Percentiles rank a stretch among this genome's conserved stretches.
These are phyloP conservation scores for Geotrichum histeridarum DNA, from an alignment of 1,139 yeast species.

Conservation along the genomic window DNA sequence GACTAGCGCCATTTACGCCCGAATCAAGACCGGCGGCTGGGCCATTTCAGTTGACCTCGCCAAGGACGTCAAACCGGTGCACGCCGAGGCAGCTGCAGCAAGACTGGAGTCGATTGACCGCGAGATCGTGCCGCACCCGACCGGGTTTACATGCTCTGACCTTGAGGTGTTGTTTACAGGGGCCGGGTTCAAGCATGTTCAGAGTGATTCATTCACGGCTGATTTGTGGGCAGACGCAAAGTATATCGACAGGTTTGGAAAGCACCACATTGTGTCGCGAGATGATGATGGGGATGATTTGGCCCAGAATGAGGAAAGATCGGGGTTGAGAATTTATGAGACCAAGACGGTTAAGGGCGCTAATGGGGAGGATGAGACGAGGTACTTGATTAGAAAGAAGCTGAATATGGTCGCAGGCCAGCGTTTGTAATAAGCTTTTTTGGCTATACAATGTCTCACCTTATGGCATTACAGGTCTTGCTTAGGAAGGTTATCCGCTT, in stretches of 20 bases:
- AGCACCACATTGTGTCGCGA: conserved; percentile 9
- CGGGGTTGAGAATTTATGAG: conserved; percentile 15
- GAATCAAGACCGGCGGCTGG: conserved; percentile 23
- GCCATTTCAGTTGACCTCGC: conserved; percentile 29
- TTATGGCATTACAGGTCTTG: no score
- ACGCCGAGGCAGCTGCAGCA: not conserved
- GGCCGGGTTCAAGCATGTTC: conserved; percentile 27
- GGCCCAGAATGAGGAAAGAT: not conserved
- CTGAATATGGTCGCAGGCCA: conserved; percentile 23
- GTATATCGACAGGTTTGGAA: conserved; percentile 18
- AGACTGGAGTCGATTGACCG: not conserved
- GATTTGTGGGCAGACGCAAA: conserved; percentile 27
- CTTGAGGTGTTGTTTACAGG: conserved; percentile 21
- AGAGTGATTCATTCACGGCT: conserved; percentile 21
- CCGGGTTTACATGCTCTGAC: conserved; percentile 22
- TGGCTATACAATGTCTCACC: no score
- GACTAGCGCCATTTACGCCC: conserved; percentile 22
- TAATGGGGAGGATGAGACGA: no score
- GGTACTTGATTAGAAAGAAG: conserved; percentile 19
- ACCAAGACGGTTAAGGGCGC: conserved; percentile 17
- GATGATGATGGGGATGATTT: conserved; percentile 6
- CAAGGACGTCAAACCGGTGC: conserved; percentile 2
- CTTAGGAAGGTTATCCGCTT: no score
- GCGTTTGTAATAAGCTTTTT: not conserved
- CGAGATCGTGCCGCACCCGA: conserved; percentile 23